Conservation (phyloP, 805 yeast genomes). For the Saturnispora galanensis region DNA sequence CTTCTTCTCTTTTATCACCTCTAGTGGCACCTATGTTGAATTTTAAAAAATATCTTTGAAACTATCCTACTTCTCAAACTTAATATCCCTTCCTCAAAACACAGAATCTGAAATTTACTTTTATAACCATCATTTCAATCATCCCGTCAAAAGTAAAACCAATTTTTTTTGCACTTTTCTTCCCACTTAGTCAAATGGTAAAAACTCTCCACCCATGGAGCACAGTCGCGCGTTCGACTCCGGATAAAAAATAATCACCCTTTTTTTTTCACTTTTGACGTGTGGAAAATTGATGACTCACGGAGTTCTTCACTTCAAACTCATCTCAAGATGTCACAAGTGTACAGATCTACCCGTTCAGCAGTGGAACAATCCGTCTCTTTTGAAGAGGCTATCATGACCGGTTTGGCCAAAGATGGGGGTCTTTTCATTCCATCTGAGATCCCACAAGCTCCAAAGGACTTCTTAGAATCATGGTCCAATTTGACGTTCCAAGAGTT, state of each 20-base stretch:
- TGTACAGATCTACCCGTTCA: constrained; percentile 76
- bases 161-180: background rate
- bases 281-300: background rate
- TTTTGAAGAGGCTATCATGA: constrained; percentile 75
- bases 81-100: background rate
- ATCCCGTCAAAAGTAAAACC: too few relatives aligned
- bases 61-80: background rate
- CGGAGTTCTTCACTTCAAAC: background rate
- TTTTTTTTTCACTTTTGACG: background rate
- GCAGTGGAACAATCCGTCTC: constrained; percentile 40
- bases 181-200: background rate
- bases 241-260: background rate
- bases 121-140: too few relatives aligned
- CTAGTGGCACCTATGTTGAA: too few relatives aligned
- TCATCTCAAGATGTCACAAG: constrained; percentile 32
- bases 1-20: too few relatives aligned
- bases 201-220: background rate
- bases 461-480: constrained; percentile 58
- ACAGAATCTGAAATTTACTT: too few relatives aligned
- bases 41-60: background rate
- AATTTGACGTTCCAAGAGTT: constrained; percentile 72
- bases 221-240: too few relatives aligned
- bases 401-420: constrained; percentile 94
- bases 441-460: constrained; percentile 55
- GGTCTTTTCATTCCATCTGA: constrained; percentile 85